Evolutionary conservation across 306 rosid genomes (phyloP), one percentile per base, ranked within the genome.

Genomic region (Cicer bijugum): DNA sequence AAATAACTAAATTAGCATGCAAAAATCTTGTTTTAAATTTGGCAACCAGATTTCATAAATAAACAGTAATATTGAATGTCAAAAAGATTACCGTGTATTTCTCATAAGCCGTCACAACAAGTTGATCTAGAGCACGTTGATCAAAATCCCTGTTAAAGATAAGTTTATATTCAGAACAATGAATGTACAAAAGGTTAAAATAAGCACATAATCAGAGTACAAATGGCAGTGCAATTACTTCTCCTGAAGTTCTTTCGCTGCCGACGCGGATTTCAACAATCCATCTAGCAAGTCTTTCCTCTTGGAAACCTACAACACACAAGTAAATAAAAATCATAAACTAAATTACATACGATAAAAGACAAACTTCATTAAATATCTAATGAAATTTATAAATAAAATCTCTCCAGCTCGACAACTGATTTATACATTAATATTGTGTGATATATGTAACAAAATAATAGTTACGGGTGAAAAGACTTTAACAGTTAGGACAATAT

Each of bases 131-230:
- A 71, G 94, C 95, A 68, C 80, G 82, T 70, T 79, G 87, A 68
- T 94, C 99, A 86, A 89, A 90, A 69, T 88, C 90, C 94, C 99
- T 94, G 88, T 46, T 45, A 72, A 20, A 78, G n/a, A 71, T 65
- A 60, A 78, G 44, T 78, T 62, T 39, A 67, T 58, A 67, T 53
- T 79, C 60, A 84, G 67, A 78, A 46, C 52, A 67, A 51, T 23
- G 12, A 71, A 78, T 12, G 60, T 14, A 78, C n/a, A 74, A 83
- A 80, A 70, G 28, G 55, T 61, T 57, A 74, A 68, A 67, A 42
- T 57, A 23, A 58, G 72, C 74, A 80, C 75, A 71, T 14, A 65
- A 79, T 57, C 69, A 69, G 50, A 44, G 69, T 56, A 81, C 52
- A 72, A 85, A 77, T 75, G 57, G 71, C 15, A 33, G 52, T 9